phyloP scores from a whole-genome alignment of 73 alveolate species.

The Paramecium caudatum region DNA sequence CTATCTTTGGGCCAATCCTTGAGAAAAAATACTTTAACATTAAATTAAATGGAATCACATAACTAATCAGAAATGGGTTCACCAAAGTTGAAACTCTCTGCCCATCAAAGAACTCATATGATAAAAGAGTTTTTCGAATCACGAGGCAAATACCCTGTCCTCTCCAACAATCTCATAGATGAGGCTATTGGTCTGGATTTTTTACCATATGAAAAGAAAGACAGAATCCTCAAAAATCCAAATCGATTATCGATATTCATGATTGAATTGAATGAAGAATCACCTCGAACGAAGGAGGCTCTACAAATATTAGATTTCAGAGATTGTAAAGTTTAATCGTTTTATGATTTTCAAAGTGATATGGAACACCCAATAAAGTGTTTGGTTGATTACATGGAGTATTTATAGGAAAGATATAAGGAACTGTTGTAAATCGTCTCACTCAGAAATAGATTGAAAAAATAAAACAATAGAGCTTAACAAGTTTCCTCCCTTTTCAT shows the following conservation, averaged over 20 bases:
- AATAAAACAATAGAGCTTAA: slow-evolving; percentile 6
- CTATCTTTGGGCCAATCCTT: neutral
- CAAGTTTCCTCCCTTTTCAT: neutral
- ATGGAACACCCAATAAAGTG: slow-evolving; percentile 36
- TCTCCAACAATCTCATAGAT: slow-evolving; percentile 53
- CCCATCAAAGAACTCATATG: neutral
- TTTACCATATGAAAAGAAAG: slow-evolving; percentile 66
- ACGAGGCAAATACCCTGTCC: slow-evolving; percentile 44
- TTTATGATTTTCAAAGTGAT: slow-evolving; percentile 2
- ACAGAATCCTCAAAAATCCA: slow-evolving; percentile 70
- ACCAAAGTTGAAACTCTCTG: slow-evolving; percentile 24
- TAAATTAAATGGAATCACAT: neutral
- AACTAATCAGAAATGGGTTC: neutral
- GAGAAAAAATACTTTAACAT: no score
- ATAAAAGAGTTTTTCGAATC: slow-evolving; percentile 49
- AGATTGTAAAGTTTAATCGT: neutral
- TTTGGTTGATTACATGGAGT: slow-evolving; percentile 53
- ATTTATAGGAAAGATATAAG: slow-evolving; percentile 9
- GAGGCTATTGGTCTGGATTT: slow-evolving; percentile 71
- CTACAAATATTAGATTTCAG: neutral
- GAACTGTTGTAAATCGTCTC: slow-evolving; percentile 19
- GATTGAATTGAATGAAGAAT: slow-evolving; percentile 55
- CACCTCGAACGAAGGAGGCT: slow-evolving; percentile 73
- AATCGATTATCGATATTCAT: slow-evolving; percentile 65
- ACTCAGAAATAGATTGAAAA: slow-evolving; percentile 51